phyloP scores from a whole-genome alignment of 306 rosid genomes.

The Trifolium subterraneum region DNA sequence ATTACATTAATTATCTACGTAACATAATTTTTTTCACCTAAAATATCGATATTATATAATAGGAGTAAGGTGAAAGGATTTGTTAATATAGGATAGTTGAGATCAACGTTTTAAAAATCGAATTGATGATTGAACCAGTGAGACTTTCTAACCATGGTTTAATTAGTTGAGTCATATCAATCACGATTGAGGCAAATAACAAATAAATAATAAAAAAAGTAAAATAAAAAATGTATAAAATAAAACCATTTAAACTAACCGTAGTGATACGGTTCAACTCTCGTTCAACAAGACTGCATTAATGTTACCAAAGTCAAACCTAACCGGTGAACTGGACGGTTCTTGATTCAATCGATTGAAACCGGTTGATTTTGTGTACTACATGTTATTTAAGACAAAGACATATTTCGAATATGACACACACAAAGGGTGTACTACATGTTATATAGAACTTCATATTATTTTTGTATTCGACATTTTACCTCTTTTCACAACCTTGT shows the following conservation, averaged over 20 bases:
- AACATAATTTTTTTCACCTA: not conserved
- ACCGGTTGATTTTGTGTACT: no score
- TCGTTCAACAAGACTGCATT: not conserved
- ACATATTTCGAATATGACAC: not conserved
- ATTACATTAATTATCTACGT: not conserved
- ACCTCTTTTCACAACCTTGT: not conserved
- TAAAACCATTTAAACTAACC: not conserved
- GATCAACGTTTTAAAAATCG: not conserved
- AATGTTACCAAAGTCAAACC: not conserved
- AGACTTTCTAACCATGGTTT: not conserved
- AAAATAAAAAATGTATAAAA: not conserved
- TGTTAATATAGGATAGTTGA: not conserved
- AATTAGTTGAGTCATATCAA: not conserved
- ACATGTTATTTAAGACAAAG: no score
- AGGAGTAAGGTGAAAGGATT: not conserved
- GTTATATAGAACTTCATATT: not conserved
- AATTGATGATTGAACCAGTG: not conserved
- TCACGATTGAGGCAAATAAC: not conserved
- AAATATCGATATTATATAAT: not conserved
- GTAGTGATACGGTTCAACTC: not conserved
- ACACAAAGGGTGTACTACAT: not conserved
- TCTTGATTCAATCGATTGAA: not conserved
- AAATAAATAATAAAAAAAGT: no score
- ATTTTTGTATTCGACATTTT: conserved; percentile 10
- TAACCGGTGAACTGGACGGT: not conserved